phyloP scores from a whole-genome alignment of 768 basidiomycete genomes.

The Rhodotorula taiwanensis region DNA sequence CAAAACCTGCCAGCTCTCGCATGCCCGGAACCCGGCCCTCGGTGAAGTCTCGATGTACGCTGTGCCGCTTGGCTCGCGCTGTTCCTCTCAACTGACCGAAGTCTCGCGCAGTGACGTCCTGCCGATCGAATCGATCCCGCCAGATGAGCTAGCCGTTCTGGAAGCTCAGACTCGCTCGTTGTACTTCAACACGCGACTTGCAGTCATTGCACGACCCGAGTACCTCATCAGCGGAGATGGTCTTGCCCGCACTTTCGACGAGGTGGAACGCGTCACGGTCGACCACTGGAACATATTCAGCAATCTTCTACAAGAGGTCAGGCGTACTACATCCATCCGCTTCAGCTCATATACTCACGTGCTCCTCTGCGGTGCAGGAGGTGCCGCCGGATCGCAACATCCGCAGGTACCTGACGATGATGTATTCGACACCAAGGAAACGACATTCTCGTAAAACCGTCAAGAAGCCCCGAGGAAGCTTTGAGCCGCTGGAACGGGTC shows the following conservation, averaged over 20 bases:
- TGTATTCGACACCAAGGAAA: conserved; percentile 2
- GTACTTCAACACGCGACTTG: conserved; percentile 10
- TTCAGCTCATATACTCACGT: too few relatives aligned
- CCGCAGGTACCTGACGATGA: background rate
- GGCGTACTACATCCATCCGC: background rate
- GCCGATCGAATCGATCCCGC: background rate
- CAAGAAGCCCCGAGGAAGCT: background rate
- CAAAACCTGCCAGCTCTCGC: conserved; percentile 8
- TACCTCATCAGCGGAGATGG: conserved; percentile 14
- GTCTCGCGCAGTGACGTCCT: background rate
- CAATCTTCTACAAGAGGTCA: background rate
- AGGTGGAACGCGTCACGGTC: background rate
- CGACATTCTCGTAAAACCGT: background rate
- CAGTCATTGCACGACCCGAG: background rate
- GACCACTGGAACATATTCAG: background rate
- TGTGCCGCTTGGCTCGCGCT: too few relatives aligned
- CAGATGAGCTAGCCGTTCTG: background rate
- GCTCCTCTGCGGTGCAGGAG: too few relatives aligned
- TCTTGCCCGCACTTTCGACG: background rate
- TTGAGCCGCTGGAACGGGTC: background rate
- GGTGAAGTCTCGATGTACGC: conserved; percentile 6
- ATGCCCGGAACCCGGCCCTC: conserved; percentile 12
- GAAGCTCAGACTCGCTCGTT: conserved; percentile 1
- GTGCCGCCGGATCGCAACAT: background rate
- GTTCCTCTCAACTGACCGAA: background rate